Conservation (phyloP, 192 early-diverging fungal genomes). For the Helicostylum pulchrum region DNA sequence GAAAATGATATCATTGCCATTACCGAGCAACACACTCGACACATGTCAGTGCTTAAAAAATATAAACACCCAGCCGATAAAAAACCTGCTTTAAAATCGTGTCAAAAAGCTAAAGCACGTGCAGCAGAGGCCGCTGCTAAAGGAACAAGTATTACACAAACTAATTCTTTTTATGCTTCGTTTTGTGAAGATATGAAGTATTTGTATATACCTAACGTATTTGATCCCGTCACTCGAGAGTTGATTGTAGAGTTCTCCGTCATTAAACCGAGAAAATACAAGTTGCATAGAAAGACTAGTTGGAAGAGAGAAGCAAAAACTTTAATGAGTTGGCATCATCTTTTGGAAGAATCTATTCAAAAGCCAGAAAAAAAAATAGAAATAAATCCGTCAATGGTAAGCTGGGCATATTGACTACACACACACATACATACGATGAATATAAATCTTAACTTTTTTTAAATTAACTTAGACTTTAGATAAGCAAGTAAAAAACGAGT, state of each 20-base stretch:
- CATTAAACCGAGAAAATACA: conserved; percentile 10
- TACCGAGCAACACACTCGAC: neutral
- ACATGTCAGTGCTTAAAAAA: conserved; percentile 2
- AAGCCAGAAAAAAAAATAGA: neutral
- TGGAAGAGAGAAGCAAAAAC: conserved; percentile 16
- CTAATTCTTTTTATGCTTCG: too few relatives aligned
- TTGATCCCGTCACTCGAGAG: conserved; percentile 5
- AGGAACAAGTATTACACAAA: neutral
- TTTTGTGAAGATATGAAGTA: conserved; percentile 8
- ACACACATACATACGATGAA: too few relatives aligned
- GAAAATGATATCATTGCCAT: conserved; percentile 5
- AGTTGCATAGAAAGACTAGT: neutral
- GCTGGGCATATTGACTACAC: too few relatives aligned
- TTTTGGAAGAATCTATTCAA: conserved; percentile 4
- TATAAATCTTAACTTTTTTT: too few relatives aligned
- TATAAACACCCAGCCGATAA: conserved; percentile 6
- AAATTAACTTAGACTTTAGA: too few relatives aligned
- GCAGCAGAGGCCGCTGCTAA: conserved; percentile 6
- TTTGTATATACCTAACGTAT: conserved; percentile 9
- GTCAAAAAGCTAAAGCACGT: conserved; percentile 7
- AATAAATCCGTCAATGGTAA: too few relatives aligned
- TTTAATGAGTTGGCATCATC: conserved; percentile 13
- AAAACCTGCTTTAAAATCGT: conserved; percentile 1
- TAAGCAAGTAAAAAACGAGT: too few relatives aligned
- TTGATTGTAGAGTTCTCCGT: neutral